Evolutionary conservation across 1,139 yeast species (phyloP).

Genomic region (Yueomyces sp.): DNA sequence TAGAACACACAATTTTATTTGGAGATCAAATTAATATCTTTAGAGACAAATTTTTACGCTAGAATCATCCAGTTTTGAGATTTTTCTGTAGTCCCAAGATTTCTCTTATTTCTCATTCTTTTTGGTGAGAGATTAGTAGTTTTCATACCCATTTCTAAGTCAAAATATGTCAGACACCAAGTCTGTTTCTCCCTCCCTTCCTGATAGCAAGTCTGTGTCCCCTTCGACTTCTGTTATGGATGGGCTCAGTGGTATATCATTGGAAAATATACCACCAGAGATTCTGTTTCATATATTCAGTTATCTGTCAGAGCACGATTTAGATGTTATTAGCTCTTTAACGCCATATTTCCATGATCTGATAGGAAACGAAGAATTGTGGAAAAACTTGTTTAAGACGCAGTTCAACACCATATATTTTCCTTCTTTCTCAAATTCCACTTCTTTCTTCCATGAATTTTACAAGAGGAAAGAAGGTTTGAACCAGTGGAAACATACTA

Average conservation of each 20-base stretch:
- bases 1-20: too few species aligned
- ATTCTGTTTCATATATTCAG: constrained; percentile 43
- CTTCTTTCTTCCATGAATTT: constrained; percentile 45
- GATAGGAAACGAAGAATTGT: constrained; percentile 44
- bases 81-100: too few species aligned
- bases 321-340: constrained; percentile 37
- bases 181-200: too few species aligned
- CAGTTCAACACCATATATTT: constrained; percentile 36
- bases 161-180: too few species aligned
- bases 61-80: too few species aligned
- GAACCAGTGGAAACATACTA: constrained; percentile 43
- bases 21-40: too few species aligned
- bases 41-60: too few species aligned
- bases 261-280: constrained; percentile 41
- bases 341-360: constrained; percentile 41
- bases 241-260: background rate
- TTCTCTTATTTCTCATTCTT: too few species aligned
- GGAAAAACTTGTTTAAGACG: constrained; percentile 44
- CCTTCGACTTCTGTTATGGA: too few species aligned
- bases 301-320: constrained; percentile 42
- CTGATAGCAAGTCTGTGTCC: too few species aligned
- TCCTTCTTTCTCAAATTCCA: constrained; percentile 44
- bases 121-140: too few species aligned
- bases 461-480: constrained; percentile 32
- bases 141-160: too few species aligned